Conservation (phyloP, 225 moss, liverwort and hornwort species). For the Physcomitrellopsis africana region DNA sequence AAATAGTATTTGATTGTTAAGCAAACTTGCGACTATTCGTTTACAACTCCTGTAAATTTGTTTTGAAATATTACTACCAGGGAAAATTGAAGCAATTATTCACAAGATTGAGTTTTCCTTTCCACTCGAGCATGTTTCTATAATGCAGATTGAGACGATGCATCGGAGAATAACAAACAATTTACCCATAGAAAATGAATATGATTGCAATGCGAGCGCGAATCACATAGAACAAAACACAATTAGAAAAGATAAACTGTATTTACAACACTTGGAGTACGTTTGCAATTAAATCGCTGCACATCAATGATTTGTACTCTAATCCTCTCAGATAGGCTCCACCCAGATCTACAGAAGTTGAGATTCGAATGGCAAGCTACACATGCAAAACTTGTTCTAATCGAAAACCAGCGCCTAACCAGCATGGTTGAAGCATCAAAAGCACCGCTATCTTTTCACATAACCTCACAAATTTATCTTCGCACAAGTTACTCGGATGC, state of each 20-base stretch:
- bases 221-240: too few relatives aligned
- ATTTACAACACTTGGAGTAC: constrained; percentile 23
- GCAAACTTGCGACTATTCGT: too few relatives aligned
- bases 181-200: too few relatives aligned
- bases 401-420: not conserved
- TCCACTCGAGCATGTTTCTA: too few relatives aligned
- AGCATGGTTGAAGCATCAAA: not conserved
- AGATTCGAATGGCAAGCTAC: not conserved
- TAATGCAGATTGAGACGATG: too few relatives aligned
- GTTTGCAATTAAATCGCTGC: not conserved
- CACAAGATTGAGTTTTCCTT: too few relatives aligned
- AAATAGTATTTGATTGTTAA: too few relatives aligned
- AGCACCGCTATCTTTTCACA: not conserved
- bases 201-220: too few relatives aligned
- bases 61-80: too few relatives aligned
- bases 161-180: too few relatives aligned
- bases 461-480: not conserved
- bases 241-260: not conserved
- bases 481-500: not conserved
- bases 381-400: not conserved
- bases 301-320: not conserved
- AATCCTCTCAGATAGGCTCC: not conserved
- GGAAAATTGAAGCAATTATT: too few relatives aligned
- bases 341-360: not conserved
- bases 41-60: too few relatives aligned